phyloP scores from a whole-genome alignment of 2,329 filamentous ascomycete genomes.

The Aspergillus felis region DNA sequence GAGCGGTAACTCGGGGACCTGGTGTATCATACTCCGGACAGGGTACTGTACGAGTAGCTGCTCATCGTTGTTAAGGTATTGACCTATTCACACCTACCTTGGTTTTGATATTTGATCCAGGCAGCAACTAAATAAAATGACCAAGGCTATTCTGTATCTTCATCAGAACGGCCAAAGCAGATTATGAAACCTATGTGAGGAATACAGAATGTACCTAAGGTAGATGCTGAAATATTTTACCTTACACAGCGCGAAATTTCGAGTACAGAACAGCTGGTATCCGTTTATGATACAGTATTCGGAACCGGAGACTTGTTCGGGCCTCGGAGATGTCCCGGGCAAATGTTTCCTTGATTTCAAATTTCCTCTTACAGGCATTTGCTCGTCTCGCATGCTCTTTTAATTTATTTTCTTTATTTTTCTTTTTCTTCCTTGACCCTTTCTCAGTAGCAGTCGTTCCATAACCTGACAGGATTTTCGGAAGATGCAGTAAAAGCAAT shows the following conservation, averaged over 20 bases:
- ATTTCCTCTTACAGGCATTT: slow-evolving; percentile 10
- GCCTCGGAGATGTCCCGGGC: slow-evolving; percentile 17
- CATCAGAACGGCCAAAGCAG: not conserved
- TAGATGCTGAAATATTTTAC: slow-evolving; percentile 2
- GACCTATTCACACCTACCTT: not conserved
- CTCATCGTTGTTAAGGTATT: not conserved
- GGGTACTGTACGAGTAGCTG: not conserved
- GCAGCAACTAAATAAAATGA: too few relatives aligned
- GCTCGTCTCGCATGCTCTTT: not conserved
- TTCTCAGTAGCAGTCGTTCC: not conserved
- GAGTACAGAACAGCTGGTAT: not conserved
- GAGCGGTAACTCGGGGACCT: not conserved
- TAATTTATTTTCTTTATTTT: not conserved
- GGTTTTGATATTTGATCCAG: not conserved
- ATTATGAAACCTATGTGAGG: not conserved
- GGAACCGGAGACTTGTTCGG: slow-evolving; percentile 14
- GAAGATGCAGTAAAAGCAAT: not conserved
- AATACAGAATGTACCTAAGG: not conserved
- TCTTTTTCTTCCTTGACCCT: not conserved
- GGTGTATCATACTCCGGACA: not conserved
- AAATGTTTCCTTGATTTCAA: slow-evolving; percentile 2
- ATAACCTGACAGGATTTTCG: not conserved
- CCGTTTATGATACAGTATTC: slow-evolving; percentile 12
- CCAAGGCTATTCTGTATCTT: not conserved
- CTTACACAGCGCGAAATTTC: not conserved